phyloP scores from a whole-genome alignment of 108 stramenopile species.

The Skeletonema costatum region DNA sequence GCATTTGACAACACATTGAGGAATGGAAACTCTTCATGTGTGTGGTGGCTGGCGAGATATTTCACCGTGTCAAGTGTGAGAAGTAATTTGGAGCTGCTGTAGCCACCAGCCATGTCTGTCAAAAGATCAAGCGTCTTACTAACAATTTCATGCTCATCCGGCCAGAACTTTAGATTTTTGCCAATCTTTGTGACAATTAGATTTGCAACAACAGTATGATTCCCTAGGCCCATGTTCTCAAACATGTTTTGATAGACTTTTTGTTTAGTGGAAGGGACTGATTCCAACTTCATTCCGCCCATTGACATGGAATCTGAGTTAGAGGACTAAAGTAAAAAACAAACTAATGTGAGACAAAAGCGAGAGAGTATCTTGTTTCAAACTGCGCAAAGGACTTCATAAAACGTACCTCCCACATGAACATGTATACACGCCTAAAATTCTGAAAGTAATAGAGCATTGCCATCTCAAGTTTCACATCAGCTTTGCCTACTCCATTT shows the following conservation, averaged over 20 bases:
- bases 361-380: background rate
- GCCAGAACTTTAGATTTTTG: slow-evolving; percentile 98
- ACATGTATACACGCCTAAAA: slow-evolving; percentile 93
- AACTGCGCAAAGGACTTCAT: background rate
- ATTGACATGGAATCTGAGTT: slow-evolving; percentile 51
- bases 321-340: slow-evolving; percentile 20
- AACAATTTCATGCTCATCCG: slow-evolving; percentile 87
- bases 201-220: slow-evolving; percentile 93
- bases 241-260: slow-evolving; percentile 95
- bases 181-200: slow-evolving; percentile 96
- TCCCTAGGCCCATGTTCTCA: slow-evolving; percentile 94
- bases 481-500: slow-evolving; percentile 80
- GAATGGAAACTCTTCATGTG: slow-evolving; percentile 95
- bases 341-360: background rate
- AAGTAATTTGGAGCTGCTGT: slow-evolving; percentile 93
- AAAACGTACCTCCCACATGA: slow-evolving; percentile 91
- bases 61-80: slow-evolving; percentile 94
- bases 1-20: slow-evolving; percentile 79
- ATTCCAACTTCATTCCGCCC: slow-evolving; percentile 82
- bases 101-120: slow-evolving; percentile 95
- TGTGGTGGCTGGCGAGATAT: slow-evolving; percentile 92
- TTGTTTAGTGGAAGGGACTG: slow-evolving; percentile 87
- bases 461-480: slow-evolving; percentile 79
- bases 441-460: slow-evolving; percentile 90
- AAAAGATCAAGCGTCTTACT: slow-evolving; percentile 91